Evolutionary conservation across 2,329 filamentous ascomycete genomes (phyloP).

Genomic region (Hortaea werneckii): DNA sequence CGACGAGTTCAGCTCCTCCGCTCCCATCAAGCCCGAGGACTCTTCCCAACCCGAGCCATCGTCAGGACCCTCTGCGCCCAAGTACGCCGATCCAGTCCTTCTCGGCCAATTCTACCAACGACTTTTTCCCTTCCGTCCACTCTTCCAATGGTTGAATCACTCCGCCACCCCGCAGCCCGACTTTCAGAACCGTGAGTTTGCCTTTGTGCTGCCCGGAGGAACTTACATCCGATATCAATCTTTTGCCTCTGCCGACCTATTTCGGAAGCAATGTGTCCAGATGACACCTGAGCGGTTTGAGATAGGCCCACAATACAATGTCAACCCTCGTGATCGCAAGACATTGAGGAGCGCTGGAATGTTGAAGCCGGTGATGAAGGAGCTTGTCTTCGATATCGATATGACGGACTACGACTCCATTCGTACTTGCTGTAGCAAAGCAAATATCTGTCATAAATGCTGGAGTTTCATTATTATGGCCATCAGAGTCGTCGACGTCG

Average conservation of each 20-base stretch:
- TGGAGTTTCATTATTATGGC: slow-evolving; percentile 98
- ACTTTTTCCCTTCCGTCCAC: slow-evolving; percentile 83
- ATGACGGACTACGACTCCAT: slow-evolving; percentile 98
- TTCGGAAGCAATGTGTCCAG: slow-evolving; percentile 83
- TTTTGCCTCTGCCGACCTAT: slow-evolving; percentile 56
- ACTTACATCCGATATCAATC: slow-evolving; percentile 88
- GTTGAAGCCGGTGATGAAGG: slow-evolving; percentile 82
- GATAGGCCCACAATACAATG: slow-evolving; percentile 92
- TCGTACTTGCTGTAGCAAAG: slow-evolving; percentile 85
- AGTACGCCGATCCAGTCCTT: slow-evolving; percentile 61
- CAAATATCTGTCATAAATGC: slow-evolving; percentile 87
- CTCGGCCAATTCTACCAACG: slow-evolving; percentile 94
- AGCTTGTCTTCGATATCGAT: slow-evolving; percentile 98
- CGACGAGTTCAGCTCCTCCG: slow-evolving; percentile 48
- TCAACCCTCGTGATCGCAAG: slow-evolving; percentile 90
- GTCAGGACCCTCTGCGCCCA: slow-evolving; percentile 8
- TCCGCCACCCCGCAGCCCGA: slow-evolving; percentile 75
- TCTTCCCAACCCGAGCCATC: slow-evolving; percentile 27
- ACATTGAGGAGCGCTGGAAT: slow-evolving; percentile 66
- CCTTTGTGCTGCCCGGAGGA: slow-evolving; percentile 87
- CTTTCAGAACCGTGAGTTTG: slow-evolving; percentile 90
- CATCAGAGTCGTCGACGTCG: slow-evolving; percentile 82
- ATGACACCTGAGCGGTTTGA: slow-evolving; percentile 91
- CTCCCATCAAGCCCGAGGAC: slow-evolving; percentile 36
- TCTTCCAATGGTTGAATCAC: slow-evolving; percentile 98